Conservation (phyloP, 441 rosid genomes). For the Erysimum cheiri region DNA sequence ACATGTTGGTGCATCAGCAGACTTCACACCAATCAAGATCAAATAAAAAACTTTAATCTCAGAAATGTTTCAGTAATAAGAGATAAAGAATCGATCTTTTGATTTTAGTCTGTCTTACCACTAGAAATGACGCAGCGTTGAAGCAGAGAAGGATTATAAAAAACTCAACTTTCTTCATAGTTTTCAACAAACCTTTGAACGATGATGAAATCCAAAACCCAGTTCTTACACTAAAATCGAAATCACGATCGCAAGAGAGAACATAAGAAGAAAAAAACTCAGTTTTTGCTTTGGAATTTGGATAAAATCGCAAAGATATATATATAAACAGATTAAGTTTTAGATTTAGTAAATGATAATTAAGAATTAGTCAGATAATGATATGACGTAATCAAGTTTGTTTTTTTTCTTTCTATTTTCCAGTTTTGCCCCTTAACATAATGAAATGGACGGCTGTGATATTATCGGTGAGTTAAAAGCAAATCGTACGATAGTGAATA, state of each 20-base stretch:
- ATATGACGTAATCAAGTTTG: constrained; percentile 17
- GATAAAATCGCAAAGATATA: background rate
- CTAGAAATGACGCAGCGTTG: constrained; percentile 46
- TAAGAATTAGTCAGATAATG: constrained; percentile 29
- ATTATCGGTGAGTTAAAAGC: constrained; percentile 16
- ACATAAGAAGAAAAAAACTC: background rate
- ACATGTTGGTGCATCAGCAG: constrained; percentile 71
- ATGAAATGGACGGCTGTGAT: constrained; percentile 39
- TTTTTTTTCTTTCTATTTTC: background rate
- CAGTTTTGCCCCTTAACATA: constrained; percentile 8
- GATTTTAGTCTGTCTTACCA: constrained; percentile 64
- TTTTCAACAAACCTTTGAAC: constrained; percentile 9
- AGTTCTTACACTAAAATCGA: constrained; percentile 1
- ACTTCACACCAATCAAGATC: constrained; percentile 49
- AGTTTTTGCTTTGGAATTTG: constrained; percentile 1
- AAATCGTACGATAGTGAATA: background rate
- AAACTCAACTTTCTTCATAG: constrained; percentile 40
- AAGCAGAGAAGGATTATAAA: constrained; percentile 54
- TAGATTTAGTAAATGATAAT: constrained; percentile 1
- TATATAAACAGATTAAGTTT: background rate
- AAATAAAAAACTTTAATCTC: background rate
- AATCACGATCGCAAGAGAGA: constrained; percentile 18
- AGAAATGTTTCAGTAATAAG: background rate
- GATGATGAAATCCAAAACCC: constrained; percentile 6
- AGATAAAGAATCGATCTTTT: constrained; percentile 1